A percentile compares a stretch with the other conserved stretches of the same genome.
Evolutionary conservation across 352 stramenopile genomes (phyloP).

Genomic region (Blastocystis sp.): DNA sequence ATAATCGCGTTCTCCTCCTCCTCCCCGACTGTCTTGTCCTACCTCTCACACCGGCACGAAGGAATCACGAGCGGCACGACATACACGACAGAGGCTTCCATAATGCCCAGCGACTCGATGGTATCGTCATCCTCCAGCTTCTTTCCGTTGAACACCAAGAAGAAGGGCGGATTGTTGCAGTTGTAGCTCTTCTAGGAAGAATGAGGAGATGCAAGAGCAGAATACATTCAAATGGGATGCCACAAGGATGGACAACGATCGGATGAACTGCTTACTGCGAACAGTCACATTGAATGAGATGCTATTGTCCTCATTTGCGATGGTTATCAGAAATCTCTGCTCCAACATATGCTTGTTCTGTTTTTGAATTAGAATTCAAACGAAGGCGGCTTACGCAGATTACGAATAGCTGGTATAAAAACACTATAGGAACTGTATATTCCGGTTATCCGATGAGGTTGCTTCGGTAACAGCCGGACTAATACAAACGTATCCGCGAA

Average conservation of each 20-base stretch:
- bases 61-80: constrained; percentile 10
- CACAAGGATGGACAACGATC: constrained; percentile 5
- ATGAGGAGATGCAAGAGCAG: background rate
- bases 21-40: constrained; percentile 2
- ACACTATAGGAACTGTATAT: no score
- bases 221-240: constrained; percentile 43
- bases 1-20: background rate
- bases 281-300: constrained; percentile 30
- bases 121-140: constrained; percentile 15
- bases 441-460: no score
- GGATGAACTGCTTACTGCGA: constrained; percentile 33
- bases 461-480: background rate
- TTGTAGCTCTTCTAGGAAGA: constrained; percentile 6
- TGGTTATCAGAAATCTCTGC: constrained; percentile 36
- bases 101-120: constrained; percentile 32
- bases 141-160: constrained; percentile 46
- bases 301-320: constrained; percentile 12
- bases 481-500: background rate
- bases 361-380: background rate
- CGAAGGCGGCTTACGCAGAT: background rate
- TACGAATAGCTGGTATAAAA: background rate
- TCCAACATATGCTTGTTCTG: constrained; percentile 30
- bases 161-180: background rate
- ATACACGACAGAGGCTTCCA: constrained; percentile 21
- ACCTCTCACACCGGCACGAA: background rate